phyloP scores from a whole-genome alignment of 2,329 filamentous ascomycete genomes.

The Xylariaceae sp. region DNA sequence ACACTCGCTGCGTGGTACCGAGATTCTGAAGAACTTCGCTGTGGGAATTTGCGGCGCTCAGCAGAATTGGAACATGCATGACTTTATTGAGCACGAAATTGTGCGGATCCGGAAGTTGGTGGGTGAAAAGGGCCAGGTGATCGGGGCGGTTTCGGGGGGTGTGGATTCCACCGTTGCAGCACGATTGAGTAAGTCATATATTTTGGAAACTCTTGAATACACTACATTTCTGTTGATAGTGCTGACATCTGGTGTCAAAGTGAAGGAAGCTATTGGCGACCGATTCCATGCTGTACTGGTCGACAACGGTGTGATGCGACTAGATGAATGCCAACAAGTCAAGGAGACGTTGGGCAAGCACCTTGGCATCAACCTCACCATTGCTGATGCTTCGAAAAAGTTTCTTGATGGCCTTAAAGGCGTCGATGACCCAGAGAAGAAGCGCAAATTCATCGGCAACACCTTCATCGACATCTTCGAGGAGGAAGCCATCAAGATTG shows the following conservation, averaged over 20 bases:
- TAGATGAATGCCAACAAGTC: conserved; percentile 79
- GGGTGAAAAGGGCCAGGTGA: conserved; percentile 76
- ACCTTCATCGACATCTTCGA: conserved; percentile 82
- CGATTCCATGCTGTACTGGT: conserved; percentile 82
- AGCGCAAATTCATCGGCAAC: conserved; percentile 85
- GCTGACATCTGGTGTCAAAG: no score
- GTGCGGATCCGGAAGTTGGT: conserved; percentile 75
- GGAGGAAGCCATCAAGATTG: conserved; percentile 65
- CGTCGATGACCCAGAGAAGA: conserved; percentile 74
- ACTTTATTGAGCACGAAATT: conserved; percentile 80
- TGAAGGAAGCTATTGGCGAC: conserved; percentile 34
- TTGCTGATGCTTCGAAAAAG: conserved; percentile 71
- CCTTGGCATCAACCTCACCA: conserved; percentile 84
- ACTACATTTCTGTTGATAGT: no score
- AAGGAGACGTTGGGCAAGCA: conserved; percentile 74
- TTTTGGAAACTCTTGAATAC: no score
- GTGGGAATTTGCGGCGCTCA: conserved; percentile 74
- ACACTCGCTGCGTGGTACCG: conserved; percentile 20
- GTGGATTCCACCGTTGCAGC: conserved; percentile 88
- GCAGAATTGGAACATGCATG: conserved; percentile 79
- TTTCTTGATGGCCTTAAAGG: conserved; percentile 77
- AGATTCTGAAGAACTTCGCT: conserved; percentile 65
- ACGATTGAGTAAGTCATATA: conserved; percentile 33
- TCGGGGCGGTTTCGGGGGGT: conserved; percentile 75
- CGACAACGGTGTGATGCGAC: conserved; percentile 80